Base-by-base conservation (phyloP, 345 rosid genomes). In the Populus alba region DNA sequence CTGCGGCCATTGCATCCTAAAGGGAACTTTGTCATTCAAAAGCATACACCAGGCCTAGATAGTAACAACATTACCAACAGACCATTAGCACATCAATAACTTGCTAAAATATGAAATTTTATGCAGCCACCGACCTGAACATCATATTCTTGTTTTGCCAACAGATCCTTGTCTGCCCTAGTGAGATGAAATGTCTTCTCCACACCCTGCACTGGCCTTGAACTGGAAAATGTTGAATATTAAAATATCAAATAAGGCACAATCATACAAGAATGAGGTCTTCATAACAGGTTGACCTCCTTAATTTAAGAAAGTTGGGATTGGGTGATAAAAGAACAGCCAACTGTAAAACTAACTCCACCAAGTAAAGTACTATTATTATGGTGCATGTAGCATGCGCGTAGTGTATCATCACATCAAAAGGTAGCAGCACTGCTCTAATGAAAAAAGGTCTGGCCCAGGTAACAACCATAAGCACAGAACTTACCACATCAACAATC, bases 1-100 rank as follows among this genome's bases (percentile, higher is more conserved):
- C 63, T 97, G 98, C 11, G 99, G 99, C 99, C 99, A 97, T 72
- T 94, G 99, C 96, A 97, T 92, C 91, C 99, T 89, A 78, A 85
- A 97, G 51, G 91, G 81, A 76, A 97, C 99, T 86, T 92, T 94
- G 85, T 97, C 98, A 82, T 94, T 97, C 82, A 97, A 83, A 84
- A 97, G 99, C 98, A 97, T 92, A 82, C 99, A 97, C 99, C 99
- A 97, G 23, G 94, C 97, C 98, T 95, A 61, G 35, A 75, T 38
- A n/a, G 43, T 16, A 69, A 43, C 43, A 78, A 18, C 68, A 79
- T 53, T 31, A 68, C 12, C 37, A 82, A 57, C 67, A 49, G 65
- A 67, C 74, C 17, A 75, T 85, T 61, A 84, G 71, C 9, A 72
- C 65, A 66, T 62, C 12, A 29, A 51, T 38, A 49, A 63, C 16